These are phyloP conservation scores for Acephala macrosclerotiorum DNA, from an alignment of 2,329 filamentous ascomycete species.

Conservation along the genomic window DNA sequence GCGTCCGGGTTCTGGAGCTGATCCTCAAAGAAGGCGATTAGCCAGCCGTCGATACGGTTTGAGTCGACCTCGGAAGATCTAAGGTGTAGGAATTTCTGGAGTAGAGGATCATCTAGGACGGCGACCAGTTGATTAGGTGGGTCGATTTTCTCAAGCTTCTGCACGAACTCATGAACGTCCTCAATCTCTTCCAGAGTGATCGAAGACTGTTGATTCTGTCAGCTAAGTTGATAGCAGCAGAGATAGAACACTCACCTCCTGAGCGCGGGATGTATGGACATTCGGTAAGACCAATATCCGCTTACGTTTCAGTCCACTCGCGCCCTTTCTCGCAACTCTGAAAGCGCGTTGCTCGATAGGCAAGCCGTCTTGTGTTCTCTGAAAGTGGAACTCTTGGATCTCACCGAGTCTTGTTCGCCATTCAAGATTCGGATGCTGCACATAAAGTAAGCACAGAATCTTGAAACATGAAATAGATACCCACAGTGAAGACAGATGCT, in stretches of 20 bases:
- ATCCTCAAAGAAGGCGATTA: conserved; percentile 63
- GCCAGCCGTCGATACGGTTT: conserved; percentile 65
- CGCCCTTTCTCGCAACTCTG: conserved; percentile 64
- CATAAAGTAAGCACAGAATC: conserved; percentile 8
- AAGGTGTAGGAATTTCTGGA: conserved; percentile 79
- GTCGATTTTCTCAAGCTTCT: conserved; percentile 79
- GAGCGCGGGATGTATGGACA: conserved; percentile 77
- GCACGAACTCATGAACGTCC: conserved; percentile 71
- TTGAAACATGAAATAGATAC: conserved; percentile 36
- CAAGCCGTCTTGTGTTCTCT: conserved; percentile 54
- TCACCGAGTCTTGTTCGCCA: conserved; percentile 74
- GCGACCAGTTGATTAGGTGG: conserved; percentile 84
- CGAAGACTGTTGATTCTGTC: conserved; percentile 53
- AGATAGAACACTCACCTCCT: conserved; percentile 58
- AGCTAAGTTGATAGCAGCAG: conserved; percentile 5
- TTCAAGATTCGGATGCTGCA: conserved; percentile 72
- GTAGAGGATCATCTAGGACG: conserved; percentile 75
- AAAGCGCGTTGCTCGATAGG: conserved; percentile 61
- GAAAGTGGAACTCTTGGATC: conserved; percentile 66
- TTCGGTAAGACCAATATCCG: conserved; percentile 65
- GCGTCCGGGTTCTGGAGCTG: conserved; percentile 58
- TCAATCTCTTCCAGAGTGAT: conserved; percentile 81
- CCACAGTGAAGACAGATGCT: conserved; percentile 67
- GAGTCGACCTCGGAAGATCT: conserved; percentile 61
- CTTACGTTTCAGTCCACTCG: conserved; percentile 52